Conservation (phyloP, 352 stramenopile genomes). For the Phytophthora palmivora region DNA sequence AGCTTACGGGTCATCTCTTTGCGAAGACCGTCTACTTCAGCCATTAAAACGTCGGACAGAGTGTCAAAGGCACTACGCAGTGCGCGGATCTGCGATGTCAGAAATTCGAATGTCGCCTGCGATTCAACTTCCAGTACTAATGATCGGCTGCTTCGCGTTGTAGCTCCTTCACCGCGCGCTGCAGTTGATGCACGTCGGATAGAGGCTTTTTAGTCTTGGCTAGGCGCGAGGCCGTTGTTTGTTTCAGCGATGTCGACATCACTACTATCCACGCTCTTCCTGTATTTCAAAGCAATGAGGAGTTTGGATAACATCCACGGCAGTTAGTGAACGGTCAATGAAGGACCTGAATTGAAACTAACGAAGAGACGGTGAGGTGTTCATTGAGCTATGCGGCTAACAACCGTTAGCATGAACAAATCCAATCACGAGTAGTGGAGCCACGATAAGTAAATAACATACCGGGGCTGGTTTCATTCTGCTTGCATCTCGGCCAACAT, state of each 20-base stretch:
- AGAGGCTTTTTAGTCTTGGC: slow-evolving; percentile 85
- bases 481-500: slow-evolving; percentile 7
- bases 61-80: slow-evolving; percentile 82
- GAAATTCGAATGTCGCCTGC: slow-evolving; percentile 84
- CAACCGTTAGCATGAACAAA: slow-evolving; percentile 12
- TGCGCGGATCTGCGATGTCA: slow-evolving; percentile 78
- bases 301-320: slow-evolving; percentile 28
- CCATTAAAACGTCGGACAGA: slow-evolving; percentile 80
- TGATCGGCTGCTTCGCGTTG: slow-evolving; percentile 80
- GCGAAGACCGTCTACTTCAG: slow-evolving; percentile 71
- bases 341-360: slow-evolving; percentile 18
- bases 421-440: background rate
- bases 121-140: slow-evolving; percentile 83
- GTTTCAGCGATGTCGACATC: slow-evolving; percentile 58
- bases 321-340: slow-evolving; percentile 24
- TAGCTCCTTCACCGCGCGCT: slow-evolving; percentile 77
- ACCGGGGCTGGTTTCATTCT: slow-evolving; percentile 12
- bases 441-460: slow-evolving; percentile 9
- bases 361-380: slow-evolving; percentile 5
- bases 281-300: slow-evolving; percentile 22
- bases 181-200: slow-evolving; percentile 84
- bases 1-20: slow-evolving; percentile 74
- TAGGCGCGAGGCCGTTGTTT: slow-evolving; percentile 62
- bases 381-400: slow-evolving; percentile 9
- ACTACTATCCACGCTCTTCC: slow-evolving; percentile 3